A percentile compares a stretch with the other conserved stretches of the same genome.
Evolutionary conservation across 140 eudicot species (phyloP).

Genomic region (Erigeron philadelphicus): DNA sequence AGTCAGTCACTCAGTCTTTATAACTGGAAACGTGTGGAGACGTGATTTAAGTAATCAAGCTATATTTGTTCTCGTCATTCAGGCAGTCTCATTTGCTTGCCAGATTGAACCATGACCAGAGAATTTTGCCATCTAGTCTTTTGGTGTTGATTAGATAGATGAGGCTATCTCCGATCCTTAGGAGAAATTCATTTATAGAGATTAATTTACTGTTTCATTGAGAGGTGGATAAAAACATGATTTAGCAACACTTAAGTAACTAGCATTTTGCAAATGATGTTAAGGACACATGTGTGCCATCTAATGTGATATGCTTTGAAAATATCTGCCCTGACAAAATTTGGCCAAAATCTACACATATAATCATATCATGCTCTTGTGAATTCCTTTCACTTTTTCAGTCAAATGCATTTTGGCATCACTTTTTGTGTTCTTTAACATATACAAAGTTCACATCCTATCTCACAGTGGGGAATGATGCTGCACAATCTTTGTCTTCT

Average conservation of each 20-base stretch:
- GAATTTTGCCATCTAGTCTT: not conserved
- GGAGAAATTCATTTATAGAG: too few relatives aligned
- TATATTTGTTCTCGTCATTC: not conserved
- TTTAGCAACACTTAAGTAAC: not conserved
- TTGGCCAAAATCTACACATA: too few relatives aligned
- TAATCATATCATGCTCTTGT: too few relatives aligned
- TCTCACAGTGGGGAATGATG: not conserved
- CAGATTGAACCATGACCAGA: not conserved
- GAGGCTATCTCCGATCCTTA: too few relatives aligned
- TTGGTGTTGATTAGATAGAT: too few relatives aligned
- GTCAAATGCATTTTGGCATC: not conserved
- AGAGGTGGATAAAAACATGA: not conserved
- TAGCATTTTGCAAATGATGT: not conserved
- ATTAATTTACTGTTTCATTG: not conserved
- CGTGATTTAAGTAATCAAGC: not conserved
- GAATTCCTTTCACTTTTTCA: not conserved
- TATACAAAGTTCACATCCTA: not conserved
- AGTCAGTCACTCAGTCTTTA: too few relatives aligned
- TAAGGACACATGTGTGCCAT: too few relatives aligned
- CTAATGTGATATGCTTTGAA: too few relatives aligned
- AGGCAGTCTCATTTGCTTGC: not conserved
- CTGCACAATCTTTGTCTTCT: not conserved
- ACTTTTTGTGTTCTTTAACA: not conserved
- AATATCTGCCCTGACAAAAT: too few relatives aligned
- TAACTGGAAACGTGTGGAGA: not conserved